Conservation (phyloP, 2,329 filamentous ascomycete species). For the Xylogone sp. region DNA sequence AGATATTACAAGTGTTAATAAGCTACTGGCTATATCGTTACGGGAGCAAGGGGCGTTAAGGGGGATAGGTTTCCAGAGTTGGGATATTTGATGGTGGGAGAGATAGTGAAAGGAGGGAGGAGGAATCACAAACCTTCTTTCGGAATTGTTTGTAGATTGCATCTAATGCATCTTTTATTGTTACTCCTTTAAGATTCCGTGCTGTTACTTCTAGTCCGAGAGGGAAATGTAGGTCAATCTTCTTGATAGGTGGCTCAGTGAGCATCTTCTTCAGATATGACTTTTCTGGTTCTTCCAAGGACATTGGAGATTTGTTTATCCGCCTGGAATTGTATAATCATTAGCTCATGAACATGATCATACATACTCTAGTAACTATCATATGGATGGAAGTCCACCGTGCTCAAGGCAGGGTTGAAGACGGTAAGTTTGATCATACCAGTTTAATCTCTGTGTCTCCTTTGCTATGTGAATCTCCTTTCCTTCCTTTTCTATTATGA, state of each 20-base stretch:
- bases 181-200: slow-evolving; percentile 89
- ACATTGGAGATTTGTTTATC: slow-evolving; percentile 79
- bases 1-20: slow-evolving; percentile 3
- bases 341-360: slow-evolving; percentile 5
- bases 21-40: not conserved
- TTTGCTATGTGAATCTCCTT: slow-evolving; percentile 69
- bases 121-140: slow-evolving; percentile 71
- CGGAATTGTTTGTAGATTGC: slow-evolving; percentile 96
- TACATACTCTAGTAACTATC: not conserved
- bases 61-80: slow-evolving; percentile 5
- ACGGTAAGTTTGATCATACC: slow-evolving; percentile 51
- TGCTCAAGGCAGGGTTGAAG: slow-evolving; percentile 4
- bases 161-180: slow-evolving; percentile 93
- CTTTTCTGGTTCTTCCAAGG: slow-evolving; percentile 77
- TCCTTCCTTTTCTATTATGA: slow-evolving; percentile 62
- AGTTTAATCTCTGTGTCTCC: slow-evolving; percentile 85
- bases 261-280: slow-evolving; percentile 68
- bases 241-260: slow-evolving; percentile 80
- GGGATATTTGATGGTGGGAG: slow-evolving; percentile 1
- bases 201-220: slow-evolving; percentile 84
- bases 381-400: not conserved
- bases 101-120: not conserved
- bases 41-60: not conserved
- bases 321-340: slow-evolving; percentile 61
- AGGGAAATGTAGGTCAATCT: slow-evolving; percentile 90